These are phyloP conservation scores for Trichoderma breve DNA, from an alignment of 2,329 filamentous ascomycete species.

Conservation along the genomic window DNA sequence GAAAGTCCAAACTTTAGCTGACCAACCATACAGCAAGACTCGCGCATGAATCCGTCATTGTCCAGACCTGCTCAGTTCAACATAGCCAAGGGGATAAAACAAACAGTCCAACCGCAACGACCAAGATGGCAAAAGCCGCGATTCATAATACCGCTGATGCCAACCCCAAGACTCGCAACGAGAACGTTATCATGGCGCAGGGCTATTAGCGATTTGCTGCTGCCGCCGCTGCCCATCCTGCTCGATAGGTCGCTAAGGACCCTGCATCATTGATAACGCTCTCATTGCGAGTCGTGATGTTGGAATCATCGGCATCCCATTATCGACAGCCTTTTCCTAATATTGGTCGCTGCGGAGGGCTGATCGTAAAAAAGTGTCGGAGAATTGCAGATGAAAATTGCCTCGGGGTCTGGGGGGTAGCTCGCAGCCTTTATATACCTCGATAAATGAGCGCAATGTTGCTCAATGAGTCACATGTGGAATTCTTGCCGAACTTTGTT, in stretches of 20 bases:
- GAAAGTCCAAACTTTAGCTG: accelerated
- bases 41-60: background rate
- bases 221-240: background rate
- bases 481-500: background rate
- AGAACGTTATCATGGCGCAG: background rate
- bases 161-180: background rate
- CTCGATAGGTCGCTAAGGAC: background rate
- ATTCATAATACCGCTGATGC: background rate
- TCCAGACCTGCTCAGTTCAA: background rate
- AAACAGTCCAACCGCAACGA: background rate
- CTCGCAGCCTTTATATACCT: background rate
- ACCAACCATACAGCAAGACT: background rate
- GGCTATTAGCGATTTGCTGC: background rate
- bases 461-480: background rate
- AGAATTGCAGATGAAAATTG: background rate
- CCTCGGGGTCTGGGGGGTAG: background rate
- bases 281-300: background rate
- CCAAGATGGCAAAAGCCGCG: background rate
- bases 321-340: background rate
- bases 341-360: background rate
- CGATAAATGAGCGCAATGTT: background rate
- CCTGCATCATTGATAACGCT: background rate
- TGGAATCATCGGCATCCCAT: background rate
- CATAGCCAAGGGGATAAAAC: background rate
- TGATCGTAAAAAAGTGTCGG: background rate